Conservation (phyloP, 2,329 filamentous ascomycete genomes). For the Aspergillus sp. region DNA sequence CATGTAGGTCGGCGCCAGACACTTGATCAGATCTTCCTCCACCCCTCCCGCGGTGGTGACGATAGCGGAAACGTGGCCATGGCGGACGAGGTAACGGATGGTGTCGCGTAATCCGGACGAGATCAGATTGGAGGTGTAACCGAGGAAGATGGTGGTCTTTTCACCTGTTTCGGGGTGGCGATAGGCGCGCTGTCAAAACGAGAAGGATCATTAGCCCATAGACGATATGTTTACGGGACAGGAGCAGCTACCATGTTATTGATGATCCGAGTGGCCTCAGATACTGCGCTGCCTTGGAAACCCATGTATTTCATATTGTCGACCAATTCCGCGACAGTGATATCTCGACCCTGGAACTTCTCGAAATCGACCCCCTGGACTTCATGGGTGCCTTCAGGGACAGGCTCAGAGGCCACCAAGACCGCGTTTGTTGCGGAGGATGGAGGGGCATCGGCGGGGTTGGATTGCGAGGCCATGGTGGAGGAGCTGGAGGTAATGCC, state of each 20-base stretch:
- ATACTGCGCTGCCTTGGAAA: constrained; percentile 77
- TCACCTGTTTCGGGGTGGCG: constrained; percentile 74
- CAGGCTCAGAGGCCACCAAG: constrained; percentile 75
- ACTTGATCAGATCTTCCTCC: constrained; percentile 99
- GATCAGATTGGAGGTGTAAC: constrained; percentile 96
- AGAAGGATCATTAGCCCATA: neutral
- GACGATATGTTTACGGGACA: neutral
- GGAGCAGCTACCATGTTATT: constrained; percentile 76
- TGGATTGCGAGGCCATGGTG: constrained; percentile 2
- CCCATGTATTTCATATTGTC: constrained; percentile 83
- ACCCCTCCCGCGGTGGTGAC: constrained; percentile 94
- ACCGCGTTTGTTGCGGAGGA: constrained; percentile 72
- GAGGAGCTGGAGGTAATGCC: neutral
- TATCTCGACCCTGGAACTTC: constrained; percentile 64
- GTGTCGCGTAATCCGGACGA: constrained; percentile 92
- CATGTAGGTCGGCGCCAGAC: constrained; percentile 89
- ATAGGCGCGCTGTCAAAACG: constrained; percentile 66
- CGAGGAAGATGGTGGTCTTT: constrained; percentile 89
- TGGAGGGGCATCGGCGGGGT: constrained; percentile 46
- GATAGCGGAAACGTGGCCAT: constrained; percentile 87
- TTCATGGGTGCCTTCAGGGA: constrained; percentile 73
- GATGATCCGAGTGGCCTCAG: constrained; percentile 85
- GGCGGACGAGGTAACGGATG: constrained; percentile 86
- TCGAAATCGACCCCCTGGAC: constrained; percentile 95
- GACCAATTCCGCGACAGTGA: constrained; percentile 83